phyloP scores from a whole-genome alignment of 306 rosid species.

The Vigna nakashimae region DNA sequence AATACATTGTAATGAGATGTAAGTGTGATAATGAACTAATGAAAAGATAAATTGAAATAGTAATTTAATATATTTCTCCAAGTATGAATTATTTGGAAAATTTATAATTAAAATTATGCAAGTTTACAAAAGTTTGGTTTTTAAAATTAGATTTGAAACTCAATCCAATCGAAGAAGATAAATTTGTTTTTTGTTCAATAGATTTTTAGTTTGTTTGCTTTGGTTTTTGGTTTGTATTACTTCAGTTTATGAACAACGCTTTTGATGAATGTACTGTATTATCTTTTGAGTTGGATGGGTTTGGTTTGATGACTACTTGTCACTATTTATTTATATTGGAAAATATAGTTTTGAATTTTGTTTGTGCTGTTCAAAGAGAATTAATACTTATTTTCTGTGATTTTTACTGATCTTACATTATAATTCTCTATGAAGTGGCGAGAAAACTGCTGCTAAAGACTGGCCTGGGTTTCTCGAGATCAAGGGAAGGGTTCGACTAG shows the following conservation, averaged over 20 bases:
- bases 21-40: neutral
- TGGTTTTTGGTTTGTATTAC: neutral
- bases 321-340: conserved; percentile 19
- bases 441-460: conserved; percentile 72
- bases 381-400: conserved; percentile 9
- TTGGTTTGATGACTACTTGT: neutral
- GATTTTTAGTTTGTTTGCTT: neutral
- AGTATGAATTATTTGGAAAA: neutral
- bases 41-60: neutral
- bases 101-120: too few relatives aligned
- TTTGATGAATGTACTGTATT: neutral
- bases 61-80: neutral
- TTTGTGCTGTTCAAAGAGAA: conserved; percentile 4
- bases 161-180: too few relatives aligned
- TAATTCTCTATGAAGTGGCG: conserved; percentile 71
- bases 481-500: conserved; percentile 95
- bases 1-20: neutral
- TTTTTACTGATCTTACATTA: conserved; percentile 41
- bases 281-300: neutral
- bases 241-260: neutral
- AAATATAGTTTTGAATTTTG: neutral
- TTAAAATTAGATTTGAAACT: too few relatives aligned
- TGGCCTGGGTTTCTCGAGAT: conserved; percentile 92
- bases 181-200: neutral
- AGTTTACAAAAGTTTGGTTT: too few relatives aligned